A percentile compares a stretch with the other conserved stretches of the same genome.
These are phyloP conservation scores for Lachnellula suecica DNA, from an alignment of 2,329 filamentous ascomycete genomes.

Conservation along the genomic window DNA sequence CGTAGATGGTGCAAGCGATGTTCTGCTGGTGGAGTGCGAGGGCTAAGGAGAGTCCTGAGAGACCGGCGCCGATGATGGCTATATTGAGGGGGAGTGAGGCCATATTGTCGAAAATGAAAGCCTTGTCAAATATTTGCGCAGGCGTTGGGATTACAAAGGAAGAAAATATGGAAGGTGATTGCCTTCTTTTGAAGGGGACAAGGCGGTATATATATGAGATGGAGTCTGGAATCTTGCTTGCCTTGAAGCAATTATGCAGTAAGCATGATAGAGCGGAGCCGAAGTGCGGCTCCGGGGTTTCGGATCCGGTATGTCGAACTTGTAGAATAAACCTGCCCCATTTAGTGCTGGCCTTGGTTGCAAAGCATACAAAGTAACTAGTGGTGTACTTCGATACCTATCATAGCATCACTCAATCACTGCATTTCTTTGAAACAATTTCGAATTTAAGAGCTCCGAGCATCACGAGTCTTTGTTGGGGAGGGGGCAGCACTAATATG, in stretches of 20 bases:
- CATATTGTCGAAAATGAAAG: slow-evolving; percentile 7
- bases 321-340: too few species aligned
- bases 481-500: too few species aligned
- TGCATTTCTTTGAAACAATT: too few species aligned
- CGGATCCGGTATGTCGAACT: too few species aligned
- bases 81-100: slow-evolving; percentile 20
- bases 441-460: too few species aligned
- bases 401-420: too few species aligned
- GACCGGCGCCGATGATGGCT: slow-evolving; percentile 47
- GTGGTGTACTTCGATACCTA: too few species aligned
- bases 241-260: too few species aligned
- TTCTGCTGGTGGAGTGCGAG: slow-evolving; percentile 51
- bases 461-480: too few species aligned
- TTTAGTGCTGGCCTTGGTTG: too few species aligned
- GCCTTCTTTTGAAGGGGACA: not conserved
- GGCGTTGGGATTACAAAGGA: not conserved
- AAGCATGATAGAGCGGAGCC: not conserved
- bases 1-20: slow-evolving; percentile 52
- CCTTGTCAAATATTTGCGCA: not conserved
- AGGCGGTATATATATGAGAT: not conserved
- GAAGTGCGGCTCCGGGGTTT: not conserved
- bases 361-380: too few species aligned
- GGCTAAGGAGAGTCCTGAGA: slow-evolving; percentile 53
- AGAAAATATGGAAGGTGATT: not conserved
- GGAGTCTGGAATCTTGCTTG: too few species aligned